Base-by-base conservation (phyloP, 331 rosid species). In the Telfairia occidentalis region DNA sequence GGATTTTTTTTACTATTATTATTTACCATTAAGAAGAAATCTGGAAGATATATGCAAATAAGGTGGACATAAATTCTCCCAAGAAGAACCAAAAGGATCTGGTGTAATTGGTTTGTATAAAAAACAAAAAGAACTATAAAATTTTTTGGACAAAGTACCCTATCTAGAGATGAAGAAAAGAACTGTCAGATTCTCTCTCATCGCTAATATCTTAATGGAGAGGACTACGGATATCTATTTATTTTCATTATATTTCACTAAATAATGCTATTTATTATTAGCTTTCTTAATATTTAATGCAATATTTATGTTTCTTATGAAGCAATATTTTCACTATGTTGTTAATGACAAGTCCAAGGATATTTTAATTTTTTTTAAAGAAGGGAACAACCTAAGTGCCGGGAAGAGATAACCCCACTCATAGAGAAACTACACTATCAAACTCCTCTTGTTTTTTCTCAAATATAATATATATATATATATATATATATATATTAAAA, bases 21-120 rank as follows among this genome's bases (percentile, higher is more conserved):
- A 12, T 23, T 67, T 5, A 42, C 15, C 29, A 5, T 34, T 7
- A 21, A 49, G 30, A 40, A 42, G 73, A 38, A 38, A 67, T 30
- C 9, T 1, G 7, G 45, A 63, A 63, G 29, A 63, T 67, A 9
- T 16, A 16, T 43, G 58, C 75, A 6, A 15, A 26, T 28, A 15
- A 45, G 26, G 57, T 26, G 75, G 35, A 67, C 35, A 26, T 40
- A 28, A 40, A 67, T 42, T 67, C 53, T 42, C 54, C 12, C 53
- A 67, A 67, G 52, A 67, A 24, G 40, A 67, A 42, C 49, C 19
- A 43, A 40, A 9, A 42, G 53, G 53, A 42, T 23, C 73, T 35
- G 71, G 40, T 64, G 29, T 64, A 35, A 64, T 66, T 66, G 73
- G 73, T 13, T 66, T 34, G n/a, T 61, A 34, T 61, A 26, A 34